Evolutionary conservation across 2,329 filamentous ascomycete species (phyloP), one percentile per base, ranked within the genome.

Genomic region (Rachicladosporium sp.): DNA sequence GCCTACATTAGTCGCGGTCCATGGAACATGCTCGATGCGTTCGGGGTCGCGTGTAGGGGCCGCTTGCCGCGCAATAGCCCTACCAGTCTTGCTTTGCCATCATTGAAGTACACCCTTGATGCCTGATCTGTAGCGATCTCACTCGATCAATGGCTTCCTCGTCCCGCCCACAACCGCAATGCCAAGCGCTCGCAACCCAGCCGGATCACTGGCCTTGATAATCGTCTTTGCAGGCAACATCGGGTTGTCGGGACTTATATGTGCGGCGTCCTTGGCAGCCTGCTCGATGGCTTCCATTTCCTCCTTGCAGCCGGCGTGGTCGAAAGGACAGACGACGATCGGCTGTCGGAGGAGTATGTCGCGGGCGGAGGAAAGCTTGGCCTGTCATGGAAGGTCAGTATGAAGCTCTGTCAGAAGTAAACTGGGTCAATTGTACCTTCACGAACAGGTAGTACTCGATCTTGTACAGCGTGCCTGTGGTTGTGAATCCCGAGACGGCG

Each of bases 251-350:
- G 82, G 82, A 50, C 89, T 86, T 44, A 96, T 80, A 45, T 83
- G 78, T 10, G 84, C 82, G 2, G 91, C 89, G 51, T 96, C 89
- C 61, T 88, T 89, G 33, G 91, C 91, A 1, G 91, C 84, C 62
- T 94, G 86, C 57, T 95, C 88, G 47, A 98, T 96, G 30, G 88
- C 88, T 54, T 94, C 88, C 86, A 98, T 95, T 65, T 96, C 91
- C 58, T 95, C 88, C 61, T 93, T 95, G 65, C 91, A 98, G 10
- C 82, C 84, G 49, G 93, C 85, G 55, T 95, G 86, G 56, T 98
- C 91, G 46, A 95, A 77, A 0, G 91, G 89, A 54, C 89, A 96
- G 37, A 96, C 91, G 29, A 96, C 86, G 42, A 98, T 95, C 4
- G 86, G 87, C 61, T 96, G 85, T 38, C 89, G 78, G 33, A 96